A percentile compares a stretch with the other conserved stretches of the same genome.
phyloP scores from a whole-genome alignment of 768 basidiomycete species.

The Trametes sanguinea region DNA sequence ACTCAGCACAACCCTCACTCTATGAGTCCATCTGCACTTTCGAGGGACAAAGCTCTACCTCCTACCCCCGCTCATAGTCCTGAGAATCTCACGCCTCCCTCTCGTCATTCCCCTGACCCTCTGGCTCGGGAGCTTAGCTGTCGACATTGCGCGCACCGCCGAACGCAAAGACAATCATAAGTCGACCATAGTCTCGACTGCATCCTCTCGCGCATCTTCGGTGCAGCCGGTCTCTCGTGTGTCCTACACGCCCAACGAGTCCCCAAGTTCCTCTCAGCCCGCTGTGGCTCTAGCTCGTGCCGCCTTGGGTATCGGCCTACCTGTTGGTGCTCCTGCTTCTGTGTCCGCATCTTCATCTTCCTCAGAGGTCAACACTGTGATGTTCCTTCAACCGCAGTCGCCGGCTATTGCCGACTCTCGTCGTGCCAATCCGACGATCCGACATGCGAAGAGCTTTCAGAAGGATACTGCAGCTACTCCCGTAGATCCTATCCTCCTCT shows the following conservation, averaged over 20 bases:
- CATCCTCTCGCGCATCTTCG: conserved; percentile 22
- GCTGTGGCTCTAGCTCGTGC: conserved; percentile 55
- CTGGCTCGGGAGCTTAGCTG: conserved; percentile 2
- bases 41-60: conserved; percentile 36
- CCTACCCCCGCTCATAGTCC: conserved; percentile 31
- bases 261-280: conserved; percentile 28
- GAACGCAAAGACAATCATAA: conserved; percentile 2
- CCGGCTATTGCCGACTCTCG: conserved; percentile 24
- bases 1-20: background rate
- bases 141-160: conserved; percentile 4
- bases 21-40: conserved; percentile 8
- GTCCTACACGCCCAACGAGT: conserved; percentile 17
- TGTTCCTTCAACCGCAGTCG: conserved; percentile 37
- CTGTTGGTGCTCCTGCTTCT: conserved; percentile 50
- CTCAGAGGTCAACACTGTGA: conserved; percentile 50
- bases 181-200: conserved; percentile 4
- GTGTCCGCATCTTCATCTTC: conserved; percentile 42
- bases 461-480: conserved; percentile 36
- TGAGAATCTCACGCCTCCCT: conserved; percentile 8
- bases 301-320: conserved; percentile 57
- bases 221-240: conserved; percentile 15
- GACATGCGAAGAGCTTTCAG: conserved; percentile 57
- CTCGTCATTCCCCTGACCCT: conserved; percentile 11
- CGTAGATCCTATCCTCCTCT: conserved; percentile 22
- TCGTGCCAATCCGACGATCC: conserved; percentile 32